phyloP scores from a whole-genome alignment of 2,329 filamentous ascomycete genomes.

The Didymella lethalis region DNA sequence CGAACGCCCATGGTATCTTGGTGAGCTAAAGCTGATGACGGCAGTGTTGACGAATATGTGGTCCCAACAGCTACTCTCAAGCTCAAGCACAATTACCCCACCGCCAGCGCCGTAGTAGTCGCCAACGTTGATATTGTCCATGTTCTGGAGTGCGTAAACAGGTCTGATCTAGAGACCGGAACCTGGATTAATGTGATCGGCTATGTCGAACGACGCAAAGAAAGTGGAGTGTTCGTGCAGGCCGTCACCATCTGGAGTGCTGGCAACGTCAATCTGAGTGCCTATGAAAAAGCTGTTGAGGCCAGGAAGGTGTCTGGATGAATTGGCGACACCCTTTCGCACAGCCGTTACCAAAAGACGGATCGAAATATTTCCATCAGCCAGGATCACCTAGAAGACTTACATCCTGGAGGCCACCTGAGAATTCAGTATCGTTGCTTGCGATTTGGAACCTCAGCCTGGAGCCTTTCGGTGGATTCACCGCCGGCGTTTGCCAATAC shows the following conservation, averaged over 20 bases:
- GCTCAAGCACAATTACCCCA: constrained; percentile 72
- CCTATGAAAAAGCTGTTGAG: constrained; percentile 69
- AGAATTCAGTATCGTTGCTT: no score
- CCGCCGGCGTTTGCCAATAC: no score
- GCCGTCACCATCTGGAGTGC: constrained; percentile 81
- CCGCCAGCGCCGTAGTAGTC: constrained; percentile 47
- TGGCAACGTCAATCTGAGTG: constrained; percentile 72
- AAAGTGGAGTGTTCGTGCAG: constrained; percentile 64
- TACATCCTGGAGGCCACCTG: neutral
- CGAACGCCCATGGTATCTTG: constrained; percentile 43
- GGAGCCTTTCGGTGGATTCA: no score
- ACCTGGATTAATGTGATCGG: constrained; percentile 90
- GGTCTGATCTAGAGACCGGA: constrained; percentile 73
- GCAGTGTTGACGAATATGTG: constrained; percentile 67
- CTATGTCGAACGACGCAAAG: constrained; percentile 62
- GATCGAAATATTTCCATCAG: no score
- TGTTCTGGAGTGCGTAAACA: constrained; percentile 70
- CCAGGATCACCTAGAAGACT: neutral
- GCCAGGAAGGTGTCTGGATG: constrained; percentile 20
- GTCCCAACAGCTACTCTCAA: constrained; percentile 66
- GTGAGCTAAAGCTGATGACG: constrained; percentile 22
- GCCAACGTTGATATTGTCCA: constrained; percentile 75
- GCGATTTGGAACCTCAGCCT: no score
- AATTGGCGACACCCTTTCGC: neutral
- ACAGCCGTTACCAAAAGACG: no score